These are phyloP conservation scores for Ilyonectria robusta DNA, from an alignment of 2,329 filamentous ascomycete species.

Conservation along the genomic window DNA sequence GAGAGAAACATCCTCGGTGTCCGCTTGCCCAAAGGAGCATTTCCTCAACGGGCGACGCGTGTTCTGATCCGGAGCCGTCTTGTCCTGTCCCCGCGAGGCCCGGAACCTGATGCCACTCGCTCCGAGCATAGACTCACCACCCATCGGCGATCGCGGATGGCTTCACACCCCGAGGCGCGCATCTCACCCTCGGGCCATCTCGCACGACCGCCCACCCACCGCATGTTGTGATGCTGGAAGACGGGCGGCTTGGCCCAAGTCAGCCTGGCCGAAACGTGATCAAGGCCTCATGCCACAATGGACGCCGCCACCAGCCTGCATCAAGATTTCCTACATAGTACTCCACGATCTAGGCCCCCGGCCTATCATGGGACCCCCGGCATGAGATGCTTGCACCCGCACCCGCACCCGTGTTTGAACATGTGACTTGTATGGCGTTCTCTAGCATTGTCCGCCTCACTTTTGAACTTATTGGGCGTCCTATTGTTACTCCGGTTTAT, in stretches of 20 bases:
- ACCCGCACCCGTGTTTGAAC: constrained; percentile 42
- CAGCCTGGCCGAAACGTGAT: constrained; percentile 37
- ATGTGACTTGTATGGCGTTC: constrained; percentile 43
- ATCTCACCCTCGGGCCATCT: background rate
- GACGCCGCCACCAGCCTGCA: constrained; percentile 22
- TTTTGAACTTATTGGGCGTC: background rate
- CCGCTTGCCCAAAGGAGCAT: constrained; percentile 32
- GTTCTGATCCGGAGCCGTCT: constrained; percentile 22
- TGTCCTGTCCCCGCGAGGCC: constrained; percentile 9
- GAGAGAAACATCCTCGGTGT: constrained; percentile 34
- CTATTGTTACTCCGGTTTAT: background rate
- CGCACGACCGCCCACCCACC: background rate
- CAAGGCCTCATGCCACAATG: constrained; percentile 28
- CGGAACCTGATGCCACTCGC: constrained; percentile 25
- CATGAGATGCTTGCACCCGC: constrained; percentile 42
- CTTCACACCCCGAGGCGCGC: background rate
- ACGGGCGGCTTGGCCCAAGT: constrained; percentile 22
- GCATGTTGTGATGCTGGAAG: constrained; percentile 18
- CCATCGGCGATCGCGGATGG: background rate
- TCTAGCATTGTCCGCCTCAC: background rate
- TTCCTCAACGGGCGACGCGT: constrained; percentile 18
- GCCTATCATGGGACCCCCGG: constrained; percentile 27
- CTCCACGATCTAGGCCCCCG: constrained; percentile 43
- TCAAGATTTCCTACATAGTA: constrained; percentile 36
- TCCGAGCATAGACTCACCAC: constrained; percentile 1